Evolutionary conservation across 805 yeast genomes (phyloP).

Genomic region (Candida yuanshanica): DNA sequence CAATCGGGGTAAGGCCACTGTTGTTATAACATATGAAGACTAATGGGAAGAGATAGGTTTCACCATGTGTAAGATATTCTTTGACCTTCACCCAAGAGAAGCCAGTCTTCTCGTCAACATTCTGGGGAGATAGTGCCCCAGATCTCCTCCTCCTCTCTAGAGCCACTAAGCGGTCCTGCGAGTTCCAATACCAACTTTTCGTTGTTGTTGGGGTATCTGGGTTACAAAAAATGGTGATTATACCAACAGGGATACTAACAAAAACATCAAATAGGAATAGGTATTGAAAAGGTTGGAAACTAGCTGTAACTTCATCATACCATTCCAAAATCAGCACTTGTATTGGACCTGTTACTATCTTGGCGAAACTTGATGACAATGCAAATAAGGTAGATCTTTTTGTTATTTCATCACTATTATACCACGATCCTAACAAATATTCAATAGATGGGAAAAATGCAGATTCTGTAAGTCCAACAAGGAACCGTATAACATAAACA

Average conservation of each 20-base stretch:
- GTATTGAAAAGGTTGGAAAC: constrained; percentile 33
- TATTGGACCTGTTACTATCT: constrained; percentile 31
- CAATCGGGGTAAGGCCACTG: constrained; percentile 28
- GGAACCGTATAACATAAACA: constrained; percentile 28
- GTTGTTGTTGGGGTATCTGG: constrained; percentile 41
- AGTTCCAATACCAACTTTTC: constrained; percentile 29
- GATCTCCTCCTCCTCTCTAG: constrained; percentile 36
- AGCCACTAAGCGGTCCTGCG: constrained; percentile 29
- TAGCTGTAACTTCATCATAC: constrained; percentile 11
- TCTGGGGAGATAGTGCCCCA: constrained; percentile 31
- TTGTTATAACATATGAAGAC: constrained; percentile 13
- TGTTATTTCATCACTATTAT: constrained; percentile 26
- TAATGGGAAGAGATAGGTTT: constrained; percentile 37
- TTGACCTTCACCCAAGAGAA: constrained; percentile 33
- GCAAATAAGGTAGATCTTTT: constrained; percentile 29
- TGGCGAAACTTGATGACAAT: constrained; percentile 27
- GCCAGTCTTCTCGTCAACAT: constrained; percentile 27
- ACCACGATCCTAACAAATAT: constrained; percentile 34
- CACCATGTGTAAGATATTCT: constrained; percentile 38
- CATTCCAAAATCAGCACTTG: constrained; percentile 27
- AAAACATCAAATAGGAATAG: constrained; percentile 39
- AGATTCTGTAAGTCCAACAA: constrained; percentile 38
- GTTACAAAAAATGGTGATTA: constrained; percentile 34
- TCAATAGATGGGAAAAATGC: constrained; percentile 46
- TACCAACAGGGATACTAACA: constrained; percentile 34